Evolutionary conservation across 768 basidiomycete genomes (phyloP), one percentile per base, ranked within the genome.

Genomic region (Clavaria fumosa): DNA sequence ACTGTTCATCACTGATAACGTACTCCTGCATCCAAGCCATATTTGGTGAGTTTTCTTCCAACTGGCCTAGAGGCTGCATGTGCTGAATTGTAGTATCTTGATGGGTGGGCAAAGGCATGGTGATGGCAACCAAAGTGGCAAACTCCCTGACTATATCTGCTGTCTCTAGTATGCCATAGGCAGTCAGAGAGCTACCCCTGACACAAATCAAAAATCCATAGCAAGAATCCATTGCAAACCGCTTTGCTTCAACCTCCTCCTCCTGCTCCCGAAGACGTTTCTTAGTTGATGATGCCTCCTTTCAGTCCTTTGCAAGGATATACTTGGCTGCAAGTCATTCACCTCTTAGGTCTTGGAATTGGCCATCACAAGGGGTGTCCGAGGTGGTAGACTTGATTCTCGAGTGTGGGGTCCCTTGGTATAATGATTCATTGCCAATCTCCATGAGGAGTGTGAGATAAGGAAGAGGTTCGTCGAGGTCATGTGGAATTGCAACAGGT

Each of bases 181-280:
- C 40, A 15, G 42, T 34, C n/a, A 37, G 37, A 15, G 46, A 45
- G 40, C 37, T 41, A 30, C 43, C 46, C 31, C 41, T 43, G 21
- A 43, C 39, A 15, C 34, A 35, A 39, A 47, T 43, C 18, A 44
- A 18, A 31, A 33, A 45, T 28, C 40, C 40, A 32, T 47, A 45
- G 43, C 39, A 47, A 9, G 31, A 17, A 34, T 47, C 38, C 30
- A 39, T 21, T 15, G 18, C 28, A 14, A 19, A 4, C 3, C 31
- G 38, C 31, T 31, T 32, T 31, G 3, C 10, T 22, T 21, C 14
- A 7, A 40, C 22, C 22, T 5, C 33, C 33, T 3, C 24, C 19
- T 7, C 22, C 4, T 15, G 12, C 21, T 4, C 15, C n/a, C 18
- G 11, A 14, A 31, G 14, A 4, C 18, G 38, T 18, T 28, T 3